phyloP scores from a whole-genome alignment of 352 stramenopile species.

The Thraustochytrium striatum region DNA sequence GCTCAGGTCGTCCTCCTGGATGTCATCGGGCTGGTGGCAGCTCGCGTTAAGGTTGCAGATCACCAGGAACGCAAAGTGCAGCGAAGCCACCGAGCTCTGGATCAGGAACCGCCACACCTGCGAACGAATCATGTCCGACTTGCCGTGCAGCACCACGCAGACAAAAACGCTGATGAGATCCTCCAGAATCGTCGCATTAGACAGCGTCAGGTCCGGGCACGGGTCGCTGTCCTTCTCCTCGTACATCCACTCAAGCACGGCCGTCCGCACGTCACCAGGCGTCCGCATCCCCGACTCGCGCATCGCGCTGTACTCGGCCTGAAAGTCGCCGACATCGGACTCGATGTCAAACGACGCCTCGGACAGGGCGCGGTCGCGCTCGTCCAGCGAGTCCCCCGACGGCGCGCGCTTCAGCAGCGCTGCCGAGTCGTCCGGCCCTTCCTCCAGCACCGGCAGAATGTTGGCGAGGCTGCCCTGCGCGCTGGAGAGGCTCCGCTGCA shows the following conservation, averaged over 20 bases:
- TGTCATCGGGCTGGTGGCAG: constrained; percentile 5
- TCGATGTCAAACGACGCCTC: neutral
- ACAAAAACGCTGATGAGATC: constrained; percentile 48
- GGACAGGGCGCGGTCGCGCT: neutral
- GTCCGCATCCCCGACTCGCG: neutral
- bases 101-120: constrained; percentile 48
- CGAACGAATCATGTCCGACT: constrained; percentile 46
- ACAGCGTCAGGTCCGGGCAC: constrained; percentile 4
- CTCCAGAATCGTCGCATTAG: constrained; percentile 38
- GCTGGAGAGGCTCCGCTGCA: neutral
- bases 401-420: neutral
- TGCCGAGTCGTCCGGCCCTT: neutral
- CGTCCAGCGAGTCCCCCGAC: neutral
- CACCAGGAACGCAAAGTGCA: constrained; percentile 49
- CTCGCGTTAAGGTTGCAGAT: constrained; percentile 45
- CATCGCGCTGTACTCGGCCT: constrained; percentile 16
- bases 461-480: neutral
- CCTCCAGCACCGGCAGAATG: neutral
- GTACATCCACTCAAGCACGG: constrained; percentile 49
- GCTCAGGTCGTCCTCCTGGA: constrained; percentile 11
- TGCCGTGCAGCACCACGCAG: constrained; percentile 44
- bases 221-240: constrained; percentile 43
- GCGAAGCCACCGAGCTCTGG: constrained; percentile 20
- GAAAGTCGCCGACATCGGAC: neutral
- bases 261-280: constrained; percentile 29